Conservation (phyloP, 345 rosid species). For the Nasturtium officinale region DNA sequence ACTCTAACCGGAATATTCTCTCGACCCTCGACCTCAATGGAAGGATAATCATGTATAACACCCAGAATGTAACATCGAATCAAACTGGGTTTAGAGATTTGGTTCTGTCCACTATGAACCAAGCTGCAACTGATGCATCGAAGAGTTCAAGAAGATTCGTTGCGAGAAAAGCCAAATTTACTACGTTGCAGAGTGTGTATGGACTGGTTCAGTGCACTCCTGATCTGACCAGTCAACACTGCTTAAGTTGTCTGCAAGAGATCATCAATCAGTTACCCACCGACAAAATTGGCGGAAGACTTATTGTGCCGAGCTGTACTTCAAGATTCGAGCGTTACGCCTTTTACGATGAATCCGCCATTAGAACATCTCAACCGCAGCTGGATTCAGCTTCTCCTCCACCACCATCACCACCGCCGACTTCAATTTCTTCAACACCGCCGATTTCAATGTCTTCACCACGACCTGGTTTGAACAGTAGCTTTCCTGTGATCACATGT, state of each 20-base stretch:
- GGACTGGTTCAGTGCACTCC: constrained; percentile 53
- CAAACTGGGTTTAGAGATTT: not conserved
- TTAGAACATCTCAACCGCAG: not conserved
- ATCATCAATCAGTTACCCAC: not conserved
- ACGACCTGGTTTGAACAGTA: not conserved
- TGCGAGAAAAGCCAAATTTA: not conserved
- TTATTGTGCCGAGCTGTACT: constrained; percentile 38
- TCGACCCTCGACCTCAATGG: not conserved
- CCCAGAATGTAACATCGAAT: not conserved
- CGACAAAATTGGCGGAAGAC: constrained; percentile 38
- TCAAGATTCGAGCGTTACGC: constrained; percentile 38
- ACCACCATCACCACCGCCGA: too few relatives aligned
- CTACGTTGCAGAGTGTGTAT: constrained; percentile 22
- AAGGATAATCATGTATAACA: not conserved
- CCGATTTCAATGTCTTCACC: too few relatives aligned
- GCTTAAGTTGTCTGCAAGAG: constrained; percentile 27
- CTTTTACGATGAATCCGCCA: constrained; percentile 33
- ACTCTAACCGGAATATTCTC: constrained; percentile 38
- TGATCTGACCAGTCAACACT: constrained; percentile 30
- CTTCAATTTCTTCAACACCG: too few relatives aligned
- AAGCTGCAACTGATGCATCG: not conserved
- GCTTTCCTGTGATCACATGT: not conserved
- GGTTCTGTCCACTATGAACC: constrained; percentile 7
- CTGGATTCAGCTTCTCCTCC: not conserved
- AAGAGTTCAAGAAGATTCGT: constrained; percentile 40